A percentile compares a stretch with the other conserved stretches of the same genome.
These are phyloP conservation scores for Microsporum canis DNA, from an alignment of 2,329 filamentous ascomycete species.

Conservation along the genomic window DNA sequence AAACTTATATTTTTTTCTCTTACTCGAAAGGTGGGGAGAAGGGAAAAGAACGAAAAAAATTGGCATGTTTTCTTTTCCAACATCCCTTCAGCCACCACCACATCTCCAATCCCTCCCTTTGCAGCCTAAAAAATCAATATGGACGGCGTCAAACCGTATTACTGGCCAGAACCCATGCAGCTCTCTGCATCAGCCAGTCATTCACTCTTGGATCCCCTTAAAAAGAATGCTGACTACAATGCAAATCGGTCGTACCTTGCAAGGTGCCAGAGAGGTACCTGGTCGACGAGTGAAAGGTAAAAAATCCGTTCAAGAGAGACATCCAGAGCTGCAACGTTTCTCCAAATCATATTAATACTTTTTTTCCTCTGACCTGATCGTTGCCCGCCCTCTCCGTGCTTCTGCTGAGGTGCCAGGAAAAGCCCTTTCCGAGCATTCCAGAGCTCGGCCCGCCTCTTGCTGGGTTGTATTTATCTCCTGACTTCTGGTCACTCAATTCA, in stretches of 20 bases:
- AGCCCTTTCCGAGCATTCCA: slow-evolving; percentile 4
- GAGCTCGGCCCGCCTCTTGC: not conserved
- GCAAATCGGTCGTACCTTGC: slow-evolving; percentile 4
- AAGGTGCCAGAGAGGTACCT: slow-evolving; percentile 4
- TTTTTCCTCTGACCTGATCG: not conserved
- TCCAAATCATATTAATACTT: slow-evolving; percentile 5
- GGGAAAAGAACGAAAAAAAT: not conserved
- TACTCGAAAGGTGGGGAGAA: not conserved
- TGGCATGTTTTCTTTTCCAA: slow-evolving; percentile 5
- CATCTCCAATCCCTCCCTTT: not conserved
- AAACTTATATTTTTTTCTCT: slow-evolving; percentile 1
- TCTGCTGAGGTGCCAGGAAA: slow-evolving; percentile 4
- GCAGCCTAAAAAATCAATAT: slow-evolving; percentile 6
- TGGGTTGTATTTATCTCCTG: not conserved
- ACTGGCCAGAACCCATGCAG: slow-evolving; percentile 3
- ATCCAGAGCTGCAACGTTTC: slow-evolving; percentile 3
- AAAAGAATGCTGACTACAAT: slow-evolving; percentile 3
- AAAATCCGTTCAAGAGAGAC: not conserved
- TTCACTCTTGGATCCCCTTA: slow-evolving; percentile 4
- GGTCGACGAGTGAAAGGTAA: not conserved
- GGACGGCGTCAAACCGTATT: not conserved
- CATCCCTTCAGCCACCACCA: slow-evolving; percentile 1
- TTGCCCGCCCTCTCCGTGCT: slow-evolving; percentile 3
- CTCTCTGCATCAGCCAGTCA: slow-evolving; percentile 5
- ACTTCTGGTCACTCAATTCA: slow-evolving; percentile 3